Percentiles rank a stretch among this genome's conserved stretches.
phyloP scores from a whole-genome alignment of 192 early-diverging fungal genomes.

The Coemansia pectinata region DNA sequence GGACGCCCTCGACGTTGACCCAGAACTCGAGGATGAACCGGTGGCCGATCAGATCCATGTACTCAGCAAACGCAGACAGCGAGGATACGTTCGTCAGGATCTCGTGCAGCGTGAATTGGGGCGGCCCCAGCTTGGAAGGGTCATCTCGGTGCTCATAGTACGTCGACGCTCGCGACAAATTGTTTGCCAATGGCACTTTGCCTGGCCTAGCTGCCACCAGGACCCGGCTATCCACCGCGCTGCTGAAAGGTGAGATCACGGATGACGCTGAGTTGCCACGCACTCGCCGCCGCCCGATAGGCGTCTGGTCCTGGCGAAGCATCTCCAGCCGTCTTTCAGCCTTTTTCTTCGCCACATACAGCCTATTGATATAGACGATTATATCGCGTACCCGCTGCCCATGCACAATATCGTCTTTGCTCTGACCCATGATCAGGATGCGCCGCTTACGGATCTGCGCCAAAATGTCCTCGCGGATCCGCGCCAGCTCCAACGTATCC shows the following conservation, averaged over 20 bases:
- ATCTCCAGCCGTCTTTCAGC: constrained; percentile 71
- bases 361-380: constrained; percentile 71
- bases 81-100: constrained; percentile 67
- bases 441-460: constrained; percentile 73
- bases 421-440: constrained; percentile 59
- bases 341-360: constrained; percentile 69
- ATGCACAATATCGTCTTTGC: constrained; percentile 76
- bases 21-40: constrained; percentile 72
- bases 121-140: constrained; percentile 39
- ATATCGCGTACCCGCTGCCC: constrained; percentile 75
- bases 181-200: neutral
- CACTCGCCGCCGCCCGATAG: neutral
- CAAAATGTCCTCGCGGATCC: constrained; percentile 68
- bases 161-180: constrained; percentile 35
- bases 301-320: constrained; percentile 44
- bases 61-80: constrained; percentile 77
- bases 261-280: constrained; percentile 3
- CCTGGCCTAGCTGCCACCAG: neutral
- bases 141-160: constrained; percentile 55
- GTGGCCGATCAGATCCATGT: constrained; percentile 70
- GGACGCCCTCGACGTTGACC: constrained; percentile 69
- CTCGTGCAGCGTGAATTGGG: constrained; percentile 57
- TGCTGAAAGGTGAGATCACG: neutral
- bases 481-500: constrained; percentile 62
- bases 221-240: neutral